Conservation (phyloP, 1,139 yeast species). For the Debaryomyces psychrophilus region DNA sequence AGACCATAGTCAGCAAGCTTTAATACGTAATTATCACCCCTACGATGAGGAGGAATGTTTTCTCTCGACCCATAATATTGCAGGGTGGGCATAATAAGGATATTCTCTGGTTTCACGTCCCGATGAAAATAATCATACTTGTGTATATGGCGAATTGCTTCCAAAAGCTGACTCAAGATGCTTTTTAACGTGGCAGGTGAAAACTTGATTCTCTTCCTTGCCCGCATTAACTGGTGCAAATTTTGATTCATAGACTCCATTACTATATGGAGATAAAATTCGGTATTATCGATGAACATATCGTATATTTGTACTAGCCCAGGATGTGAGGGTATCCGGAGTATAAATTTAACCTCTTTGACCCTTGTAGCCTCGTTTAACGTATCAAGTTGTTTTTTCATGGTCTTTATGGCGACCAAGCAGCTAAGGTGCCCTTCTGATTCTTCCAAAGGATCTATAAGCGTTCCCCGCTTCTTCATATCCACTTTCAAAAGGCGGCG, state of each 20-base stretch:
- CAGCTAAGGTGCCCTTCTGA: conserved; percentile 29
- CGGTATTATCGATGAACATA: conserved; percentile 66
- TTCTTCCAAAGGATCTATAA: conserved; percentile 51
- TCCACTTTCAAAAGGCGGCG: conserved; percentile 17
- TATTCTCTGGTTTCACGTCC: conserved; percentile 80
- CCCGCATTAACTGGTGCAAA: conserved; percentile 69
- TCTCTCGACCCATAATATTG: conserved; percentile 54
- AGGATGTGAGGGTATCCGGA: conserved; percentile 70
- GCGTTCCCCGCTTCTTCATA: conserved; percentile 39
- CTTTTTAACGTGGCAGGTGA: conserved; percentile 63
- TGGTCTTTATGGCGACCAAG: conserved; percentile 82
- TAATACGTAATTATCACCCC: conserved; percentile 57
- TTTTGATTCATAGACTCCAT: conserved; percentile 91
- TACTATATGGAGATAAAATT: conserved; percentile 69
- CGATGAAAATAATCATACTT: conserved; percentile 75
- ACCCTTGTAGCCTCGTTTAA: conserved; percentile 62
- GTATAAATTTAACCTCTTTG: conserved; percentile 76
- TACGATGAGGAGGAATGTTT: conserved; percentile 41
- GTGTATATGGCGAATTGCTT: conserved; percentile 85
- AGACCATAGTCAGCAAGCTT: conserved; percentile 93
- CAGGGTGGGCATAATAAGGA: conserved; percentile 64
- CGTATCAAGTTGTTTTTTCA: conserved; percentile 56
- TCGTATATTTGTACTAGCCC: conserved; percentile 76
- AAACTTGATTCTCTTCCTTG: conserved; percentile 54
- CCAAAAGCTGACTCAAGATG: conserved; percentile 68